A percentile compares a stretch with the other conserved stretches of the same genome.
phyloP scores from a whole-genome alignment of 257 asterid genomes.

The Craterostigma plantagineum region DNA sequence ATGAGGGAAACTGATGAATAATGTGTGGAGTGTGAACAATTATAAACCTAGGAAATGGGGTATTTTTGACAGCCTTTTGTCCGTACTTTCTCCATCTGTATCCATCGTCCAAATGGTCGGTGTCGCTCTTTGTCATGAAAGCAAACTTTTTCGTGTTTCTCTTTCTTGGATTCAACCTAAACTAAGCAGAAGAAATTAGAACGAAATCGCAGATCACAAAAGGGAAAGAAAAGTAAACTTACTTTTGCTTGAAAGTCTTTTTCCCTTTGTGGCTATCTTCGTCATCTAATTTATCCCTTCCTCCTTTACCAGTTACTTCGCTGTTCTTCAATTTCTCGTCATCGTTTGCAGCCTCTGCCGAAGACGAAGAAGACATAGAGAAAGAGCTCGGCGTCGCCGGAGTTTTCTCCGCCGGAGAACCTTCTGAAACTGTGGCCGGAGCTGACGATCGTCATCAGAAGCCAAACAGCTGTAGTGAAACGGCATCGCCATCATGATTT shows the following conservation, averaged over 20 bases:
- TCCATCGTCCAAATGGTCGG: constrained; percentile 89
- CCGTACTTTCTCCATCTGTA: constrained; percentile 96
- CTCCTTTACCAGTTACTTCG: constrained; percentile 1
- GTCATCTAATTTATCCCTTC: constrained; percentile 18
- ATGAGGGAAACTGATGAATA: no score
- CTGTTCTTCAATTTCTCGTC: constrained; percentile 18
- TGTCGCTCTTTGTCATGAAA: constrained; percentile 84
- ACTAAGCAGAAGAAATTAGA: not conserved
- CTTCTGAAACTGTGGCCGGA: not conserved
- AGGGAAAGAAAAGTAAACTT: not conserved
- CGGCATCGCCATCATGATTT: no score
- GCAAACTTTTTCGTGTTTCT: constrained; percentile 72
- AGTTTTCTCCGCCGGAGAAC: constrained; percentile 19
- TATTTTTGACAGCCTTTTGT: constrained; percentile 84
- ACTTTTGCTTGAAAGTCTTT: not conserved
- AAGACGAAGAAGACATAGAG: constrained; percentile 40
- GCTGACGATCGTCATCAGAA: no score
- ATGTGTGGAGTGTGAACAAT: not conserved
- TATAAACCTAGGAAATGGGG: constrained; percentile 84
- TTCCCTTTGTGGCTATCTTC: not conserved
- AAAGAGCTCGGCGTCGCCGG: constrained; percentile 22
- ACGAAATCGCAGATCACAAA: no score
- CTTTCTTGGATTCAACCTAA: constrained; percentile 56
- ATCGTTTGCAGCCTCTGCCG: constrained; percentile 30
- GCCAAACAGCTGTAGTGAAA: no score